Evolutionary conservation across 2,329 filamentous ascomycete genomes (phyloP), one percentile per base, ranked within the genome.

Genomic region (Trichoderma atrobrunneum): DNA sequence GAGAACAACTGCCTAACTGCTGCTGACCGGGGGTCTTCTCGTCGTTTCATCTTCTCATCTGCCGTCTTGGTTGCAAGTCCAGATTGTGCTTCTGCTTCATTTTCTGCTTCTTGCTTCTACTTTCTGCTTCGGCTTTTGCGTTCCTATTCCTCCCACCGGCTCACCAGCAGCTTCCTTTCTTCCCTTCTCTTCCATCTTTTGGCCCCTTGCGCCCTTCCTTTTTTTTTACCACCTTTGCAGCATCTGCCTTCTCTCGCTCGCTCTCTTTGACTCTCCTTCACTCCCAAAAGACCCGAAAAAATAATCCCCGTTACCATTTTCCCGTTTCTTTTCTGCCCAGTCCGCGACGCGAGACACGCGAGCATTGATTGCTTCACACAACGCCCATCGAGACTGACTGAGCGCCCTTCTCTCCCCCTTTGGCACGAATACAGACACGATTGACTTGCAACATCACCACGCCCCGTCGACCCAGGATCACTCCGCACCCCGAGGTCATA

Each of bases 371-470:
- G 69, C 61, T 65, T 61, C 18, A 39, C 39, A 16, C 18, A 34
- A 64, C 63, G 48, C 51, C 64, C 51, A 51, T 65, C 36, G 61
- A 61, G 59, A 76, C 76, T 78, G 68, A 78, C 74, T 5, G 18
- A 54, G 66, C 34, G 34, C 69, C 59, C 18, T 60, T 7, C 57
- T 21, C 69, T 30, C 73, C 36, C 32, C 63, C 62, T 62, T 66
- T 36, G 68, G 21, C 61, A 48, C 62, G 32, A 39, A 57, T 70
- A 60, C 72, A 97, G 95, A 98, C 85, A 97, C 95, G 74, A 92
- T 98, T 83, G 96, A 98, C 84, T 90, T 98, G 67, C 96, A 98
- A 87, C 90, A 94, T 83, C 92, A 90, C 79, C 86, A 91, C 78
- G 87, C 92, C 72, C 94, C 94, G 39, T 96, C 95, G 60, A 93